Percentiles rank a stretch among this genome's conserved stretches.
These are phyloP conservation scores for Pugionium cornutum DNA, from an alignment of 345 rosid species.

Conservation along the genomic window DNA sequence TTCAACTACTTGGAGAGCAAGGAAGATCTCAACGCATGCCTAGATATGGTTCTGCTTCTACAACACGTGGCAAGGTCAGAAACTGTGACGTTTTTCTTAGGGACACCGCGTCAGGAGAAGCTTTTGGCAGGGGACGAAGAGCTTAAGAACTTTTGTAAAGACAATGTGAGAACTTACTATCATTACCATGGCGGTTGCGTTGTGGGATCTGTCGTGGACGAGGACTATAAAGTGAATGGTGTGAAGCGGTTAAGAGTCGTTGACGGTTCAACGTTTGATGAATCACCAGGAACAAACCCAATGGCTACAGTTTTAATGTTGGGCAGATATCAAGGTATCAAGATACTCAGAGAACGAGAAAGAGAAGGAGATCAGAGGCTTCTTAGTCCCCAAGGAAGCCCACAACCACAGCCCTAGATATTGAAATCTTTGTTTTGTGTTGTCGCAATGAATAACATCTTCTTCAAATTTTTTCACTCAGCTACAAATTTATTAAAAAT, in stretches of 20 bases:
- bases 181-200: constrained; percentile 72
- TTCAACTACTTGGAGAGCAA: constrained; percentile 64
- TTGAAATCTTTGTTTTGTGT: constrained; percentile 8
- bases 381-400: constrained; percentile 27
- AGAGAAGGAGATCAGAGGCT: not conserved
- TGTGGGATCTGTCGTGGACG: constrained; percentile 61
- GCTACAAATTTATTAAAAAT: constrained; percentile 9
- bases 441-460: constrained; percentile 7
- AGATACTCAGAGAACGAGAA: constrained; percentile 48
- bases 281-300: constrained; percentile 84
- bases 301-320: constrained; percentile 75
- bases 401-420: constrained; percentile 28
- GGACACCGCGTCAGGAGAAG: constrained; percentile 37
- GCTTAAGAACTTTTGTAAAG: constrained; percentile 52
- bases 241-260: constrained; percentile 56
- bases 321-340: constrained; percentile 78
- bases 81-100: constrained; percentile 51
- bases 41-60: constrained; percentile 57
- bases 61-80: constrained; percentile 57
- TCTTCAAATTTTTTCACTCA: not conserved
- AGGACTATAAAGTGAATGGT: constrained; percentile 56
- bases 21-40: constrained; percentile 54
- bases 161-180: constrained; percentile 63
- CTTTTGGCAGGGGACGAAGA: constrained; percentile 41
- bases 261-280: constrained; percentile 71